Conservation (phyloP, 495 filamentous ascomycete species). For the Copromyces sp. region DNA sequence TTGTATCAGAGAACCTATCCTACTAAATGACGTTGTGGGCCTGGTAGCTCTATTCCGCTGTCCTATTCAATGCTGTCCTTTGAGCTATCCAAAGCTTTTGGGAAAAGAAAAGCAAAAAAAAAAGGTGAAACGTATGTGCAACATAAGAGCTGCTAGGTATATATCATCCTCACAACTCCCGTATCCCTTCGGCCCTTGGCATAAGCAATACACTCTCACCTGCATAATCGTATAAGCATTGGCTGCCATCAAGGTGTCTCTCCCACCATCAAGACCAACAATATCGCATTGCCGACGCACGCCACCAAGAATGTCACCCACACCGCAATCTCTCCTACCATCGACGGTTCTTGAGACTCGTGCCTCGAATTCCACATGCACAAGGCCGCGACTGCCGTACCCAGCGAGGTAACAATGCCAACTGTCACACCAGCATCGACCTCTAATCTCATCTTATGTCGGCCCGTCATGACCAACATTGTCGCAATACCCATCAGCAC, state of each 20-base stretch:
- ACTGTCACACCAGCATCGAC: conserved; percentile 52
- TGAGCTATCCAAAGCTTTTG: not conserved
- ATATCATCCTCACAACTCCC: not conserved
- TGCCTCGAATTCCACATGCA: conserved; percentile 38
- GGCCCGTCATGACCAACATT: conserved; percentile 43
- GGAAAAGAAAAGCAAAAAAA: not conserved
- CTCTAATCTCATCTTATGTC: conserved; percentile 40
- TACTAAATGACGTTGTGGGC: not conserved
- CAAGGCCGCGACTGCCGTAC: conserved; percentile 44
- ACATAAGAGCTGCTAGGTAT: not conserved
- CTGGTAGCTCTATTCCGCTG: not conserved
- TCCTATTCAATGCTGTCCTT: not conserved
- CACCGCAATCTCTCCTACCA: conserved; percentile 34
- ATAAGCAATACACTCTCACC: not conserved
- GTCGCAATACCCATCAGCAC: conserved; percentile 45
- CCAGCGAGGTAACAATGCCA: conserved; percentile 44
- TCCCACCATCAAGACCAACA: conserved; percentile 38
- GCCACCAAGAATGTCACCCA: conserved; percentile 34
- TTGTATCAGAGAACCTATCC: not conserved
- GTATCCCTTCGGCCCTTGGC: not conserved
- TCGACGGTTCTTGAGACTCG: conserved; percentile 20
- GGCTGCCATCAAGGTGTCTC: conserved; percentile 20
- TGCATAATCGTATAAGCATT: not conserved
- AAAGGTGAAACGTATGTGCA: not conserved
- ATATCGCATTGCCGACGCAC: conserved; percentile 40